These are phyloP conservation scores for Hypholoma sublateritium DNA, from an alignment of 768 basidiomycete genomes.

Conservation along the genomic window DNA sequence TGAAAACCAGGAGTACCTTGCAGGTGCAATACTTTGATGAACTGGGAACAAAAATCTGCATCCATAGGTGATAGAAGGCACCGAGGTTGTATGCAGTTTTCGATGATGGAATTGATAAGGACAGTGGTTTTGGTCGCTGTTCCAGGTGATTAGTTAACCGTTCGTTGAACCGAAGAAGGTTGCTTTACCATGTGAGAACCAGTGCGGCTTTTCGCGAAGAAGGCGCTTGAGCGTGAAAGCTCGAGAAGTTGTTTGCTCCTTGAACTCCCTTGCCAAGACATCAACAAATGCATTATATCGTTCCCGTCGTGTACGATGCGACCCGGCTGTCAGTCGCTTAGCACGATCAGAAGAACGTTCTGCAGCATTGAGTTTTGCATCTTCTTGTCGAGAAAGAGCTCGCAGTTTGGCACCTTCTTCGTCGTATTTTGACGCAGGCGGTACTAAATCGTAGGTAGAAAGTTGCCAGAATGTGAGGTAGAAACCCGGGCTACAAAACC, in stretches of 20 bases:
- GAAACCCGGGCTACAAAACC: slow-evolving; percentile 71
- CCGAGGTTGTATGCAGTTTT: slow-evolving; percentile 92
- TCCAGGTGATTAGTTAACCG: background rate
- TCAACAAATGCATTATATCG: slow-evolving; percentile 62
- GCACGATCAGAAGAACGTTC: slow-evolving; percentile 70
- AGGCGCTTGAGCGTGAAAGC: slow-evolving; percentile 77
- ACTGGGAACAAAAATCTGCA: slow-evolving; percentile 90
- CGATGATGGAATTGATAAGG: slow-evolving; percentile 67
- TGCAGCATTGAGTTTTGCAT: slow-evolving; percentile 58
- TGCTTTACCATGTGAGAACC: slow-evolving; percentile 69
- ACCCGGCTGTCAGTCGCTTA: slow-evolving; percentile 53
- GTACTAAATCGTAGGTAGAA: slow-evolving; percentile 83
- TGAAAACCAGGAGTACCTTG: slow-evolving; percentile 90
- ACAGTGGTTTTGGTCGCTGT: slow-evolving; percentile 45
- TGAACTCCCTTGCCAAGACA: slow-evolving; percentile 65
- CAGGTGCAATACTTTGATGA: slow-evolving; percentile 84
- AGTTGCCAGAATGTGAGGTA: slow-evolving; percentile 98
- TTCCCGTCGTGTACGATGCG: slow-evolving; percentile 64
- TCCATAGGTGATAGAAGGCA: slow-evolving; percentile 95
- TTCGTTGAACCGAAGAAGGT: background rate
- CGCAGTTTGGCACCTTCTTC: slow-evolving; percentile 68
- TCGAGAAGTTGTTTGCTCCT: slow-evolving; percentile 71
- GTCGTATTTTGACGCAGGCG: slow-evolving; percentile 76
- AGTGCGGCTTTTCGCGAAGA: slow-evolving; percentile 74
- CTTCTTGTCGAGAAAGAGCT: slow-evolving; percentile 66